These are phyloP conservation scores for Mrakia hoshinonis DNA, from an alignment of 768 basidiomycete species.

Conservation along the genomic window DNA sequence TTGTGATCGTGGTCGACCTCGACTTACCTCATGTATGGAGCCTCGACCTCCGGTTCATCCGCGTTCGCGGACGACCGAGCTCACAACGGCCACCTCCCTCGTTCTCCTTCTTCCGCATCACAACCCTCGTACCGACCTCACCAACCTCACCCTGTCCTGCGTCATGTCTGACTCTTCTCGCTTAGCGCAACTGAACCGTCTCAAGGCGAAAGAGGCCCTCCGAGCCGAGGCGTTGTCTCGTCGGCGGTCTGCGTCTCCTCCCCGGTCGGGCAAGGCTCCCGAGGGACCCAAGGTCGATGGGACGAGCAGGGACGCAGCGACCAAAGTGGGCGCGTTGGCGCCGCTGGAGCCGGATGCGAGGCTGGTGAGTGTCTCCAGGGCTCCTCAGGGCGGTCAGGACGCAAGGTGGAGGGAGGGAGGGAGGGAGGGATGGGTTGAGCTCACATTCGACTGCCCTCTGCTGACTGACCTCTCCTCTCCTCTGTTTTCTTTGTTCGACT, in stretches of 20 bases:
- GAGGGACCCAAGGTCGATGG: constrained; percentile 21
- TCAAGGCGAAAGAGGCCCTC: constrained; percentile 37
- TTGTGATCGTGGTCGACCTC: no score
- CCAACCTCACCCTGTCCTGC: no score
- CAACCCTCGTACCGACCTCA: no score
- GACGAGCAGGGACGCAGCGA: constrained; percentile 23
- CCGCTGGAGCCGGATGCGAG: constrained; percentile 38
- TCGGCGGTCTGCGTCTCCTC: constrained; percentile 27
- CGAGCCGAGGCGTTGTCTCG: constrained; percentile 12
- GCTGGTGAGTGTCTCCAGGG: constrained; percentile 33
- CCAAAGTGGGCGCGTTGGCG: constrained; percentile 12
- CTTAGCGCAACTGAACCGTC: constrained; percentile 36
- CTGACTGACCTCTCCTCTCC: no score
- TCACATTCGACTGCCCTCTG: no score
- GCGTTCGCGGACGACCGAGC: no score
- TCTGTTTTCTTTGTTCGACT: background rate
- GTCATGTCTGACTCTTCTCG: constrained; percentile 20
- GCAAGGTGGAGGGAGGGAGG: background rate
- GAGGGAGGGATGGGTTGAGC: no score
- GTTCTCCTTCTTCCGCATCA: no score
- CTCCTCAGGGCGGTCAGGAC: background rate
- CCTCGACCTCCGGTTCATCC: no score
- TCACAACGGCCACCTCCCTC: no score
- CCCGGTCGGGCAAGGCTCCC: constrained; percentile 10
- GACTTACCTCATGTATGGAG: no score